Conservation (phyloP, 106 monocot species). For the Dioscorea zingiberensis region DNA sequence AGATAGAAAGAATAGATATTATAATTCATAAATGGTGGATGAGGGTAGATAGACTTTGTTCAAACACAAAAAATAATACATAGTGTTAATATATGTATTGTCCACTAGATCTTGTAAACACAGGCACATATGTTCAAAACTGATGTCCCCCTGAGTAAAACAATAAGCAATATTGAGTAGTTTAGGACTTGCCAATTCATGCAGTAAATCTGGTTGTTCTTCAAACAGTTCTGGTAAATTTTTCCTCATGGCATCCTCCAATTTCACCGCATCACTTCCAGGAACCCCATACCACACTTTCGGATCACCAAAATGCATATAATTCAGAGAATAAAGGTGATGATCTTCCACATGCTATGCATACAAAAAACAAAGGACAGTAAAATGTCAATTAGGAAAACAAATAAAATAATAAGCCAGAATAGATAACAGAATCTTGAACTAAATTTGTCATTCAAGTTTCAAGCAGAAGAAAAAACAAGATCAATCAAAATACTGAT, state of each 20-base stretch:
- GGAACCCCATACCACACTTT: constrained; percentile 99
- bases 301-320: constrained; percentile 96
- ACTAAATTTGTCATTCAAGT: too few relatives aligned
- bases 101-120: not conserved
- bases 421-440: too few relatives aligned
- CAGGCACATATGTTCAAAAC: too few relatives aligned
- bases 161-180: not conserved
- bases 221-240: constrained; percentile 85
- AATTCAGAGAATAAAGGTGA: constrained; percentile 95
- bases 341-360: constrained; percentile 97
- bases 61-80: too few relatives aligned
- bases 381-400: not conserved
- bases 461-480: too few relatives aligned
- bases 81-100: too few relatives aligned
- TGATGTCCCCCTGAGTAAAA: too few relatives aligned
- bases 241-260: constrained; percentile 89
- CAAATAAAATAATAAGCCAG: not conserved
- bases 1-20: too few relatives aligned
- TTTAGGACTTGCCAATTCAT: constrained; percentile 71
- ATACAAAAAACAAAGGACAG: constrained; percentile 4
- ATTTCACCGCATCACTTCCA: constrained; percentile 65
- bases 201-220: constrained; percentile 85
- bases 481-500: too few relatives aligned
- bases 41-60: too few relatives aligned
- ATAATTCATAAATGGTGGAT: too few relatives aligned